Evolutionary conservation across 116 monocot genomes (phyloP), one percentile per base, ranked within the genome.

Genomic region (Phalaenopsis hybrid): DNA sequence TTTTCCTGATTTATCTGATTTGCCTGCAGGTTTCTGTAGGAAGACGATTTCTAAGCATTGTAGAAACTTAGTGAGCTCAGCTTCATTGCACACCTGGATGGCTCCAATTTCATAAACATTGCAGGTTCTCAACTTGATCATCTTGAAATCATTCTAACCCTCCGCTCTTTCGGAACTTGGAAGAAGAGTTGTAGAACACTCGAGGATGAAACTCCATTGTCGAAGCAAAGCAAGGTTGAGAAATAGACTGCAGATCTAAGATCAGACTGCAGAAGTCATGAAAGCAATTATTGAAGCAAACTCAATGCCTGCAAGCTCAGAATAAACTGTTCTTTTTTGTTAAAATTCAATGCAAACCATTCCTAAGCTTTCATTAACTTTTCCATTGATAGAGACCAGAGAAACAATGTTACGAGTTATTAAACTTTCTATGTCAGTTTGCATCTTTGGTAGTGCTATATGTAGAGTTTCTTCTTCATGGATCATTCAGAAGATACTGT

Each of bases 71-170:
- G 68, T 80, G 4, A 72, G 52, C 76, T 41, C 58, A 45, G 20
- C 46, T 87, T 87, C 84, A 75, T 44, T 33, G 6, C 84, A 4
- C 84, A 87, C 81, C 84, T 33, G 65, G 84, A 79, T 75, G 84
- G 82, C 6, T 73, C 43, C 28, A 51, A 25, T 33, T 16, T 85
- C 33, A 78, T 81, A 57, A 83, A 85, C 49, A 79, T 87, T 9
- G 59, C 43, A 21, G 87, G 72, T 13, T 83, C 44, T 48, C 81
- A 85, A 31, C 61, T 48, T 33, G 74, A 86, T 15, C 57, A 50
- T 51, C 78, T 87, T 17, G 79, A 86, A 83, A 83, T 7, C 43
- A 74, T 59, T 37, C 79, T 7, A n/a, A 74, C 61, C 37, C 79
- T 88, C 57, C 76, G 3, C 23, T 44, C 17, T 15, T 79, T 83